These are phyloP conservation scores for Kuraishia cidri DNA, from an alignment of 805 yeast genomes.

Conservation along the genomic window DNA sequence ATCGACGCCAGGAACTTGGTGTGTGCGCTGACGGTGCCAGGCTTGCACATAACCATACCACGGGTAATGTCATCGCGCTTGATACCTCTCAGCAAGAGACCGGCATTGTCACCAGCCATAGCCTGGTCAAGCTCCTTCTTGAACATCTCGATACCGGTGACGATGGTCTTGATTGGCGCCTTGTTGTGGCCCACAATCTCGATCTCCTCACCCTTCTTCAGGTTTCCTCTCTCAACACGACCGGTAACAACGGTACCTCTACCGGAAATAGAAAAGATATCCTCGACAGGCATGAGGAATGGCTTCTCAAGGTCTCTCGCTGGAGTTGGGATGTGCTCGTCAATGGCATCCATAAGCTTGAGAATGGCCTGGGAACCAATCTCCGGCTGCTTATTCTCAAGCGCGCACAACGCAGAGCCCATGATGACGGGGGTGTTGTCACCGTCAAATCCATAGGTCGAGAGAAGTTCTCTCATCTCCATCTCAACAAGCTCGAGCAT, in stretches of 20 bases:
- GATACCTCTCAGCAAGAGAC: conserved; percentile 94
- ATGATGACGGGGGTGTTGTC: conserved; percentile 95
- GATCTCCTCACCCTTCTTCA: conserved; percentile 97
- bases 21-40: conserved; percentile 88
- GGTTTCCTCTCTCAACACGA: conserved; percentile 96
- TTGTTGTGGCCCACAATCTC: conserved; percentile 92
- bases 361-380: conserved; percentile 82
- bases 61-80: conserved; percentile 95
- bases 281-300: conserved; percentile 96
- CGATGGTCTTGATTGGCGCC: conserved; percentile 84
- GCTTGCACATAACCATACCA: conserved; percentile 96
- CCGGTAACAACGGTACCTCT: conserved; percentile 99
- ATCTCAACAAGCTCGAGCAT: conserved; percentile 98
- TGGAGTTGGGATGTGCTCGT: conserved; percentile 94
- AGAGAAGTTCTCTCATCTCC: conserved; percentile 98
- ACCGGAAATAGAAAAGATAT: conserved; percentile 96
- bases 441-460: conserved; percentile 94
- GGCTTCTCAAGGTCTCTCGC: conserved; percentile 92
- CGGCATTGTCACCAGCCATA: conserved; percentile 99
- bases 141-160: conserved; percentile 99
- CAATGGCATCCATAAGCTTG: conserved; percentile 86
- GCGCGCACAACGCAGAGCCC: conserved; percentile 98
- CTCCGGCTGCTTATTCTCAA: conserved; percentile 82
- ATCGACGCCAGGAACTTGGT: conserved; percentile 88
- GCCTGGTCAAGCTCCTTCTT: conserved; percentile 97